Conservation (phyloP, 2,329 filamentous ascomycete species). For the Fusarium euwallaceae region DNA sequence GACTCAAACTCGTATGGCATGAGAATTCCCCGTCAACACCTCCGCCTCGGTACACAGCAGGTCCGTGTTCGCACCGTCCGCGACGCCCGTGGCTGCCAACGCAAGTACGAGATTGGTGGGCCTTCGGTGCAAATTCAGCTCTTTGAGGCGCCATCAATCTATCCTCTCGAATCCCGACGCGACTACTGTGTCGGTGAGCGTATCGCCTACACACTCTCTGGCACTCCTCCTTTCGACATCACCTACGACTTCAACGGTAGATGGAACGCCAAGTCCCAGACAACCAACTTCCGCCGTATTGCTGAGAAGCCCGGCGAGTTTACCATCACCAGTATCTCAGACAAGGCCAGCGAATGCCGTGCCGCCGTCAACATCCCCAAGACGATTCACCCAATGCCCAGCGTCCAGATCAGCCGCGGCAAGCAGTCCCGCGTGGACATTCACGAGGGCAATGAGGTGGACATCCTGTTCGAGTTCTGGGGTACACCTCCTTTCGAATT, state of each 20-base stretch:
- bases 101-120: slow-evolving; percentile 77
- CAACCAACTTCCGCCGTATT: slow-evolving; percentile 90
- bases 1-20: slow-evolving; percentile 80
- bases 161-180: slow-evolving; percentile 83
- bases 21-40: slow-evolving; percentile 84
- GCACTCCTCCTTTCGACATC: slow-evolving; percentile 91
- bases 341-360: slow-evolving; percentile 89
- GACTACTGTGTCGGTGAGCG: slow-evolving; percentile 98
- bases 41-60: slow-evolving; percentile 90
- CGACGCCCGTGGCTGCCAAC: slow-evolving; percentile 88
- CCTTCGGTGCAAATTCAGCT: slow-evolving; percentile 91
- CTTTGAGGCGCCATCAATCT: slow-evolving; percentile 92
- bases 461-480: slow-evolving; percentile 95
- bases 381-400: slow-evolving; percentile 90
- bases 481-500: slow-evolving; percentile 98
- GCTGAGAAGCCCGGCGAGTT: slow-evolving; percentile 93
- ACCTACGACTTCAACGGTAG: slow-evolving; percentile 89
- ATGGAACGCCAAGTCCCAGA: slow-evolving; percentile 82
- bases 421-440: slow-evolving; percentile 87
- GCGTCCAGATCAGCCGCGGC: slow-evolving; percentile 90
- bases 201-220: slow-evolving; percentile 90
- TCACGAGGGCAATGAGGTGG: slow-evolving; percentile 94
- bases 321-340: slow-evolving; percentile 86
- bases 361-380: slow-evolving; percentile 84
- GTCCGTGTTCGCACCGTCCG: slow-evolving; percentile 91